Conservation (phyloP, 1,139 yeast species). For the Nakaseomyces glabratus region DNA sequence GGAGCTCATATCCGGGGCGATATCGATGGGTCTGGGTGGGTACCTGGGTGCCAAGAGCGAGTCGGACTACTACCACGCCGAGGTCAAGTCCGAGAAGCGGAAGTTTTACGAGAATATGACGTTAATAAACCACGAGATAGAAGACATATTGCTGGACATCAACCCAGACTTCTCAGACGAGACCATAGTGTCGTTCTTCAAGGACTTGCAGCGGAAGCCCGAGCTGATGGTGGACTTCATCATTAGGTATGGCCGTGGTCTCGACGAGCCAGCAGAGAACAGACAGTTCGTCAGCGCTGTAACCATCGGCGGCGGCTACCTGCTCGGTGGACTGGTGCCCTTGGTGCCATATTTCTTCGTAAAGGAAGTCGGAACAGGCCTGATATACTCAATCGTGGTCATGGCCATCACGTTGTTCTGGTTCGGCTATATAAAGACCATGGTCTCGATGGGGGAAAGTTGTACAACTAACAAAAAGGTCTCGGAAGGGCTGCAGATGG, state of each 20-base stretch:
- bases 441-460: slow-evolving; percentile 74
- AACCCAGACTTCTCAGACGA: slow-evolving; percentile 47
- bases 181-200: slow-evolving; percentile 56
- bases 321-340: slow-evolving; percentile 72
- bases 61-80: slow-evolving; percentile 58
- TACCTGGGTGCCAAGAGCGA: slow-evolving; percentile 76
- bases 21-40: slow-evolving; percentile 82
- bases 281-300: slow-evolving; percentile 66
- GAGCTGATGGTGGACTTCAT: slow-evolving; percentile 64
- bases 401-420: slow-evolving; percentile 80
- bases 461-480: slow-evolving; percentile 54
- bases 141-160: slow-evolving; percentile 60
- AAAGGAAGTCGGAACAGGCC: slow-evolving; percentile 61
- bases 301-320: slow-evolving; percentile 68
- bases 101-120: slow-evolving; percentile 60
- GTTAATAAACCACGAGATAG: slow-evolving; percentile 49
- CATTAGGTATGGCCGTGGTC: slow-evolving; percentile 66
- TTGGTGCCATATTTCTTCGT: slow-evolving; percentile 74
- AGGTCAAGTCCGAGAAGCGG: slow-evolving; percentile 62
- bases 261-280: slow-evolving; percentile 78
- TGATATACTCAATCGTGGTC: slow-evolving; percentile 63
- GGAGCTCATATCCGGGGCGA: slow-evolving; percentile 73
- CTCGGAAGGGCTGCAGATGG: slow-evolving; percentile 83
- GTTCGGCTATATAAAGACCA: slow-evolving; percentile 81
- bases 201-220: slow-evolving; percentile 62